Percentiles rank a stretch among this genome's conserved stretches.
phyloP scores from a whole-genome alignment of 345 rosid genomes.

The Viola odorata region DNA sequence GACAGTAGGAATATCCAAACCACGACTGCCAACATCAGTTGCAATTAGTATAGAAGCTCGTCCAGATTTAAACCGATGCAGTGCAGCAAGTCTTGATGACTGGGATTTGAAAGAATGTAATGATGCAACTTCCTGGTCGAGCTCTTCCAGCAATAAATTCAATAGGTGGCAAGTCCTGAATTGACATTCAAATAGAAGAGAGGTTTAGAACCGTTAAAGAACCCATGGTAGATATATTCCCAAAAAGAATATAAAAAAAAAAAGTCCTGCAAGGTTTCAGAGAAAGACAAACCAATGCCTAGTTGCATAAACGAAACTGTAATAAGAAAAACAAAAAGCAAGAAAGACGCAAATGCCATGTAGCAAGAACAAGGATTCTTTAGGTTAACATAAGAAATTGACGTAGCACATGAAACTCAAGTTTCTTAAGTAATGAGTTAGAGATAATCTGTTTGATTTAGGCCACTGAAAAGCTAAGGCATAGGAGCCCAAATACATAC shows the following conservation, averaged over 20 bases:
- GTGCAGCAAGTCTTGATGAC: slow-evolving; percentile 65
- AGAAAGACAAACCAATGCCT: not conserved
- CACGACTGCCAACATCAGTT: slow-evolving; percentile 94
- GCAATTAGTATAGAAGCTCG: slow-evolving; percentile 70
- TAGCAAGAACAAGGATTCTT: too few relatives aligned
- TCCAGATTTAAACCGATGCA: slow-evolving; percentile 83
- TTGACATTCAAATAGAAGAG: slow-evolving; percentile 4
- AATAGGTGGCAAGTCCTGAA: slow-evolving; percentile 70
- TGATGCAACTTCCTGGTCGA: slow-evolving; percentile 66
- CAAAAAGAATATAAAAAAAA: not conserved
- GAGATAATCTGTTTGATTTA: not conserved
- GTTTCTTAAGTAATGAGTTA: not conserved
- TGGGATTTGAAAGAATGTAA: slow-evolving; percentile 81
- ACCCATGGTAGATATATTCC: not conserved
- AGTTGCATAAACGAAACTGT: too few relatives aligned
- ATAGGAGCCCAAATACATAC: not conserved
- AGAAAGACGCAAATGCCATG: too few relatives aligned
- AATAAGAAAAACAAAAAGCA: too few relatives aligned
- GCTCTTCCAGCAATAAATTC: slow-evolving; percentile 78
- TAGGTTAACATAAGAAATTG: not conserved
- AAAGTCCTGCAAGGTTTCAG: not conserved
- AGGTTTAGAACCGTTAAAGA: too few relatives aligned
- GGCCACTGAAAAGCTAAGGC: not conserved
- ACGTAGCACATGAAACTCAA: not conserved
- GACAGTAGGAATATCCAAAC: slow-evolving; percentile 94